Base-by-base conservation (phyloP, 805 yeast genomes). In the Maudiozyma barnettii region DNA sequence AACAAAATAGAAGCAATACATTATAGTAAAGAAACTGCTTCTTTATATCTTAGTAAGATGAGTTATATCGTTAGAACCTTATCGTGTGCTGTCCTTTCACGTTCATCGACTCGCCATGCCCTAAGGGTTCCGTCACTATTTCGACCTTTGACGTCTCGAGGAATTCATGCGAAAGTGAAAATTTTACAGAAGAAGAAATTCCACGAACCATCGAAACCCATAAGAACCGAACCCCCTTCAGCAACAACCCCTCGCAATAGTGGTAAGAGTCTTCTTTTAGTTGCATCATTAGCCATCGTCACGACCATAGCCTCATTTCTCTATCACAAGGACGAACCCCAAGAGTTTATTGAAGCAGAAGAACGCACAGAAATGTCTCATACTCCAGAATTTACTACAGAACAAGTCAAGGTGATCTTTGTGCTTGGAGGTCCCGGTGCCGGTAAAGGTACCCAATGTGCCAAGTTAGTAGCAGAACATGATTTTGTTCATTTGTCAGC, bases 371-470 rank as follows among this genome's bases (percentile, higher is more conserved):
- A 49, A 37, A 39, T 45, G 44, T 30, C 49, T 10, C 44, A 46
- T 39, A 42, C 43, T 13, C 59, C 65, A 29, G 79, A 83, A 0
- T 85, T 85, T 61, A 68, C 75, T 9, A 74, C 75, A 2, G 78
- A 79, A 37, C 81, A 86, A 47, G 80, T 85, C 26, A 79, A 85
- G 23, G 95, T 91, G 4, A 75, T 90, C 23, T 91, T 87, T 65
- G 96, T 91, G 18, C 77, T 91, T 30, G 99, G 99, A 40, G 98
- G 98, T 3, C 98, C 98, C 5, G 98, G 98, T 19, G 86, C 95
- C 26, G 98, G 99, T 40, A 93, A 93, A 64, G 98, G 99, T 48
- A 91, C 99, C 1, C 99, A 91, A 68, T 87, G 97, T 71, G 83
- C 82, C 30, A 85, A 79, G 60, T 74, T 91, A 48, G 97, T 91